Evolutionary conservation across 306 rosid species (phyloP), one percentile per base, ranked within the genome.

Genomic region (Hippophae rhamnoides): DNA sequence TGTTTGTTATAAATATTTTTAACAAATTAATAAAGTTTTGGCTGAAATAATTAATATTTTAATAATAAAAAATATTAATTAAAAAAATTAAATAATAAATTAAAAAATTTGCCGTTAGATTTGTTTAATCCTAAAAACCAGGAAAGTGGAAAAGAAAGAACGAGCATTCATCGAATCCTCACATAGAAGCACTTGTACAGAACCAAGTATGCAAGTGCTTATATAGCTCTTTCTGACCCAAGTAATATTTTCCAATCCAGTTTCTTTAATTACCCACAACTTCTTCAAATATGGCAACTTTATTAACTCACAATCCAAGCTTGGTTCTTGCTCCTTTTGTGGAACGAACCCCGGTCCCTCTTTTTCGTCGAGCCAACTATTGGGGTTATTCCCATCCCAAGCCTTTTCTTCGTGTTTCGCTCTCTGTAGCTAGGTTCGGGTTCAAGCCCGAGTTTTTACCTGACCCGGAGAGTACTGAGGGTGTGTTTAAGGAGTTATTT

Each of bases 381-480:
- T 68, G 58, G 38, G 47, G 71, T 38, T 48, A 81, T 45, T 49
- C 74, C 56, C 54, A 27, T 52, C 78, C 67, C 54, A 56, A 68
- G 44, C 72, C 69, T 49, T 68, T 69, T 56, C 87, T 74, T 49
- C 90, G 89, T 54, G 85, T 90, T 53, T 84, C 95, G 40, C 71
- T 77, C 10, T 51, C 76, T 9, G 84, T 84, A 7, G 64, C 89
- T 9, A 80, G 86, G 56, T 76, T 80, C 43, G 94, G 89, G 1
- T 60, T 86, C 65, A 68, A 76, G 18, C 80, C 90, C 55, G 86
- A 73, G 2, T 75, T 73, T 49, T 44, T 84, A 2, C 90, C 90
- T 11, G 94, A 80, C 47, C 85, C 87, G 52, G 83, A 79, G 6
- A 58, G 25, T 41, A 73, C 86, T 2, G 83, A 73, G 56, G 74